phyloP scores from a whole-genome alignment of 345 rosid genomes.

The Eucalyptus grandis region DNA sequence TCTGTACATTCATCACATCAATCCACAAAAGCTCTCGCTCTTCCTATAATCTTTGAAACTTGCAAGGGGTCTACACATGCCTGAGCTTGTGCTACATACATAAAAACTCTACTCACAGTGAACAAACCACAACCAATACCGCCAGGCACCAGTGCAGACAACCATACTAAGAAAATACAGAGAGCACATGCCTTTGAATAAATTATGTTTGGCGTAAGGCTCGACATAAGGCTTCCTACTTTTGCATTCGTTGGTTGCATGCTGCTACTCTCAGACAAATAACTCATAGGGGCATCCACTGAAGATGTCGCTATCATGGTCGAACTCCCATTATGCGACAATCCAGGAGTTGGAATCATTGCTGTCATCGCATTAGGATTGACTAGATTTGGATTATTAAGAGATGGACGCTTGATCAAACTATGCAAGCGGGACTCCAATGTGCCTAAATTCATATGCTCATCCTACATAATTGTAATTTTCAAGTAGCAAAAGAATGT shows the following conservation, averaged over 20 bases:
- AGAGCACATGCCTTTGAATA: no score
- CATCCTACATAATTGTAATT: not conserved
- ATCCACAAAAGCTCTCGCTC: not conserved
- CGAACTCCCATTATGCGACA: not conserved
- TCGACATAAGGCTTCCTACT: not conserved
- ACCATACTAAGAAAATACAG: not conserved
- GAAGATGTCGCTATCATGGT: not conserved
- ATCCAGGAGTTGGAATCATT: not conserved
- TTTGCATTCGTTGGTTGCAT: not conserved
- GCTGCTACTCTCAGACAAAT: not conserved
- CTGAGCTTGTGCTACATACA: not conserved
- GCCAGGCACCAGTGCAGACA: rapidly evolving
- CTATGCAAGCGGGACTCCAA: not conserved
- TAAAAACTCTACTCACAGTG: not conserved
- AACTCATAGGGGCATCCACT: not conserved
- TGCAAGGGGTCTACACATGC: not conserved
- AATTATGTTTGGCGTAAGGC: no score
- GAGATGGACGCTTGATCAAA: not conserved
- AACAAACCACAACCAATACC: not conserved
- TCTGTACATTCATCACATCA: not conserved
- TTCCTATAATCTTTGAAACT: not conserved
- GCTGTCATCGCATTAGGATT: not conserved
- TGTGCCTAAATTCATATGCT: not conserved
- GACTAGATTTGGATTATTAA: not conserved
- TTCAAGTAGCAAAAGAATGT: not conserved